Conservation (phyloP, 225 moss, liverwort and hornwort species). For the Polytrichum formosum region DNA sequence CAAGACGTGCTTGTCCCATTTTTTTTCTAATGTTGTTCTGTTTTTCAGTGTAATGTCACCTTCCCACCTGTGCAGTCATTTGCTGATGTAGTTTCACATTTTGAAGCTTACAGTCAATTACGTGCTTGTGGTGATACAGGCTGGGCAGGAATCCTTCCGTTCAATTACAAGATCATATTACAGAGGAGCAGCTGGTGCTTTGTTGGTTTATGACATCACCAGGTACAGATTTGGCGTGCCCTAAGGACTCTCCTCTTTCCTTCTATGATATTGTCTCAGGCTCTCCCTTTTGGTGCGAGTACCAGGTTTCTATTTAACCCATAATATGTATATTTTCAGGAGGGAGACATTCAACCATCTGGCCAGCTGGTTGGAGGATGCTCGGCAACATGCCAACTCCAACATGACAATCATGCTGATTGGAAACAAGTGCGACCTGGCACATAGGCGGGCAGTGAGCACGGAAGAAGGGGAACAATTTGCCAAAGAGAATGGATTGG, state of each 20-base stretch:
- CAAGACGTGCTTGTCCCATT: no score
- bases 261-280: not conserved
- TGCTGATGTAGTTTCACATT: no score
- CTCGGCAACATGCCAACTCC: constrained; percentile 97
- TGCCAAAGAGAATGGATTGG: constrained; percentile 91
- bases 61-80: no score
- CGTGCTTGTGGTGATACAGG: constrained; percentile 36
- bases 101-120: no score
- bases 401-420: constrained; percentile 99
- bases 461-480: constrained; percentile 98
- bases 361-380: constrained; percentile 99
- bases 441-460: constrained; percentile 92
- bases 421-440: constrained; percentile 93
- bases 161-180: constrained; percentile 98
- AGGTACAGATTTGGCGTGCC: constrained; percentile 36
- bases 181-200: constrained; percentile 92
- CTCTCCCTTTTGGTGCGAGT: not conserved
- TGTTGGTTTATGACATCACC: constrained; percentile 95
- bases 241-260: not conserved
- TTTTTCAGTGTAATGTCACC: no score
- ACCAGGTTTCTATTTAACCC: not conserved
- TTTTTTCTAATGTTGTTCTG: no score
- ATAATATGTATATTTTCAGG: constrained; percentile 25
- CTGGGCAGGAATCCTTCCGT: constrained; percentile 96
- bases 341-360: constrained; percentile 98